Base-by-base conservation (phyloP, 208 protist genomes). In the Trypanosomatidae sp. region DNA sequence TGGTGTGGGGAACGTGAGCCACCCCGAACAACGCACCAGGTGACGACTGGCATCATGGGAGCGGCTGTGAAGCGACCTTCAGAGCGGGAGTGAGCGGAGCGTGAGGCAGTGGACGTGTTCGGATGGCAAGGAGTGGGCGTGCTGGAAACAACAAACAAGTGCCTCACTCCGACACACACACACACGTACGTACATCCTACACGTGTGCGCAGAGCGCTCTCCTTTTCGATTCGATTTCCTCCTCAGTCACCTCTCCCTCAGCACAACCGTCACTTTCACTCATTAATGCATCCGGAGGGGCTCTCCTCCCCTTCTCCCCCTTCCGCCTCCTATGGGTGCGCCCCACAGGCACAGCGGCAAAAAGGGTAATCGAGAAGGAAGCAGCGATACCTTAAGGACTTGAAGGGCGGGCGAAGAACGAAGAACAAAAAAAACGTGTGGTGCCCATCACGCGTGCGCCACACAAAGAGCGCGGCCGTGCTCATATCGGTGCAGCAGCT, bases 131-230 rank as follows among this genome's bases (percentile, higher is more conserved):
- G n/a, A 53, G 7, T 17, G 15, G 49, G n/a, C 49, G n/a, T 7
- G 49, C n/a, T 53, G 49, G n/a, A 53, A 15, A 4, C 49, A 25
- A 25, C 6, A 53, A 2, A 53, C 0, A 52, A 52, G 22, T 9
- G 4, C 49, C 3, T 22, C 49, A 5, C 8, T 53, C 19, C 10
- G 49, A 53, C 28, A 53, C n/a, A 19, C 1, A 53, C 49, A 9
- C n/a, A 53, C 9, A 53, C 17, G 49, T 22, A 53, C 49, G 19
- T 36, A 36, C 33, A 36, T 36, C 33, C 33, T 55, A 53, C 9
- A 53, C 17, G 49, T 22, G n/a, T 22, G 19, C 66, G 58, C 58
- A 44, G 44, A 64, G 62, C 17, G 73, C 47, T 62, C 52, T 65
- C 46, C 44, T 52, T 71, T 69, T 67, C 62, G 6, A 12, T 64